Conservation (phyloP, 495 filamentous ascomycete genomes). For the Glonium stellatum region DNA sequence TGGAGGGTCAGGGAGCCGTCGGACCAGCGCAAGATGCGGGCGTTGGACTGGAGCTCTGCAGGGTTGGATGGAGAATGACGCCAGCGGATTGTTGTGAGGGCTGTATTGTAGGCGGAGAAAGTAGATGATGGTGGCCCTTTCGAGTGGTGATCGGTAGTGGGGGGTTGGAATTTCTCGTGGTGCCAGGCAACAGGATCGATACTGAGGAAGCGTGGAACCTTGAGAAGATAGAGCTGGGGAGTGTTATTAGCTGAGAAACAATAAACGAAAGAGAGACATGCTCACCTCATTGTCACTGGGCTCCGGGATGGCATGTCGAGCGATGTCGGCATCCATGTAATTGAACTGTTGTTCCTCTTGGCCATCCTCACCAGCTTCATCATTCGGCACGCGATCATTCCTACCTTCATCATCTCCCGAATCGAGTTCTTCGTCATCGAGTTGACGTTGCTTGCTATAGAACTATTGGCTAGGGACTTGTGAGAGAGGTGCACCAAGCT, state of each 20-base stretch:
- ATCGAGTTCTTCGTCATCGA: slow-evolving; percentile 69
- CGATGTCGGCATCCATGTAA: slow-evolving; percentile 32
- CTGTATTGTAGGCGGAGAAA: slow-evolving; percentile 56
- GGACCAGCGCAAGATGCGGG: slow-evolving; percentile 71
- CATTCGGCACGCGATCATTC: slow-evolving; percentile 40
- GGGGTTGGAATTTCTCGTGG: slow-evolving; percentile 61
- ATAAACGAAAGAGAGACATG: neutral
- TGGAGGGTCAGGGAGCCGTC: slow-evolving; percentile 80
- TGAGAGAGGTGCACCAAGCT: slow-evolving; percentile 21
- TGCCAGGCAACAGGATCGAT: slow-evolving; percentile 69
- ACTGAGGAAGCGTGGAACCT: slow-evolving; percentile 71
- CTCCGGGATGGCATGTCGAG: slow-evolving; percentile 57
- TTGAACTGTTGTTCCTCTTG: slow-evolving; percentile 25
- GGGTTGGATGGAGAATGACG: slow-evolving; percentile 58
- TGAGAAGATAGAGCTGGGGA: slow-evolving; percentile 65
- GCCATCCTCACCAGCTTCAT: slow-evolving; percentile 23
- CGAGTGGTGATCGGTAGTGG: slow-evolving; percentile 49
- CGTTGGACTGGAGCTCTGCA: slow-evolving; percentile 61
- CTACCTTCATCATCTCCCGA: slow-evolving; percentile 69
- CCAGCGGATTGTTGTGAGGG: slow-evolving; percentile 64
- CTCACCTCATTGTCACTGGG: slow-evolving; percentile 51
- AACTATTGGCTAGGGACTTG: slow-evolving; percentile 28
- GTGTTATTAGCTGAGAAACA: neutral
- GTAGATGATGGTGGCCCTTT: slow-evolving; percentile 33
- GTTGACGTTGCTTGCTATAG: slow-evolving; percentile 43